Conservation (phyloP, 768 basidiomycete genomes). For the Krasilnikovozyma curviuscula region DNA sequence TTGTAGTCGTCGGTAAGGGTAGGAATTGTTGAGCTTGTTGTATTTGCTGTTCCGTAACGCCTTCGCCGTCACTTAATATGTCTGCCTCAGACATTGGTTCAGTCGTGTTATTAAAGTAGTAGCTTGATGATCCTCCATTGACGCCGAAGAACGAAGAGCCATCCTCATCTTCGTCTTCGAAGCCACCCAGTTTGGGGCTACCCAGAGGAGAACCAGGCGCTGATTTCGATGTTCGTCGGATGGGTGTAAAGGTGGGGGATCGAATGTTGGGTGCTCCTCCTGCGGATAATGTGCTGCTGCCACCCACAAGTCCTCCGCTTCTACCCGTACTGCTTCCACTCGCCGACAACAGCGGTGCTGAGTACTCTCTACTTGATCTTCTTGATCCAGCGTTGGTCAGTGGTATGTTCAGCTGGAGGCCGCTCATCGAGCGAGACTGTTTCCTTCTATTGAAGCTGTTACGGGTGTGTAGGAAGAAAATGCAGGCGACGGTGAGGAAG, state of each 20-base stretch:
- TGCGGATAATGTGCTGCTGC: neutral
- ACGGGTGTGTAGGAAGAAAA: slow-evolving; percentile 17
- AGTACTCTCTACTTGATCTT: neutral
- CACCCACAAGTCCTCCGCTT: neutral
- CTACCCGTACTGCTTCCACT: neutral
- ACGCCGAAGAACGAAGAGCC: neutral
- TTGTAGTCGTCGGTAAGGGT: no score
- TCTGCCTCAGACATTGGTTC: neutral
- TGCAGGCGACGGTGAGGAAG: slow-evolving; percentile 36
- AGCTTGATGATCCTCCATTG: neutral
- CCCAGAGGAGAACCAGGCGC: neutral
- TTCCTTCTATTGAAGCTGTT: neutral
- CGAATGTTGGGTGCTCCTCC: neutral
- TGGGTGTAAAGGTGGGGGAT: neutral
- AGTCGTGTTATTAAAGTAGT: neutral
- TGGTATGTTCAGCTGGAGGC: neutral
- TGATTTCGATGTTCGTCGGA: neutral
- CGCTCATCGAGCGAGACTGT: neutral
- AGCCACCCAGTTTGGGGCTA: neutral
- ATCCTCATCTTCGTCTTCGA: neutral
- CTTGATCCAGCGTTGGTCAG: neutral
- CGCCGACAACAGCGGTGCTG: neutral
- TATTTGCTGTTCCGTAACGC: neutral
- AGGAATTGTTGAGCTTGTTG: no score
- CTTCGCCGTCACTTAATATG: neutral